Evolutionary conservation across 257 asterid genomes (phyloP), one percentile per base, ranked within the genome.

Genomic region (Nicotiana knightiana): DNA sequence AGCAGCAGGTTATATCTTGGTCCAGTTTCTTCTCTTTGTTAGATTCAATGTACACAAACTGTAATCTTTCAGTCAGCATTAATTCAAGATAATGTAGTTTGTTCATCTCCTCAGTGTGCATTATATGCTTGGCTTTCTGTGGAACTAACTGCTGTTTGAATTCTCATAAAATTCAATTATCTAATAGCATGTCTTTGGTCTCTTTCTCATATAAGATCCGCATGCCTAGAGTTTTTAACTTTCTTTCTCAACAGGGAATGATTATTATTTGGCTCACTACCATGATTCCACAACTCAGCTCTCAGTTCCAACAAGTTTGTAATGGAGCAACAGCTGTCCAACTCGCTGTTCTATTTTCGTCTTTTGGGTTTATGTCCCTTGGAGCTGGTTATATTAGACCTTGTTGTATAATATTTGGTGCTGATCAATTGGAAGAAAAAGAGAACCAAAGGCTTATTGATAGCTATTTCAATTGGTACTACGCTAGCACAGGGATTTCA

Each of bases 331-430:
- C 76, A 37, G 12, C 64, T 37, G 6, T 62, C 53, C 86, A 71
- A 37, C 61, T 59, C 28, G 37, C 28, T 18, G 58, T 70, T 16
- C 51, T 80, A 9, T 62, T 84, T 28, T 35, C 24, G 18, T 80
- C 84, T 61, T 53, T 84, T 64, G 66, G 46, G 53, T 18, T 80
- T 15, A 79, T 80, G 3, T 51, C 84, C 35, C 24, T 84, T 64
- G 81, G 81, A 71, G 77, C 81, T 68, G 84, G 86, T 35, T 83
- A 62, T 71, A 79, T 79, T 43, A 70, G 86, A 65, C 86, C 86
- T 51, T 84, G 86, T 63, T 68, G 81, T 9, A 15, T 83, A 21
- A 67, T 77, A 58, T 80, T 84, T 1, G 84, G 84, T 53, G 81
- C 86, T 1, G 84, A 71, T 46, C 83, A 80, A 33, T 67, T 70